A percentile compares a stretch with the other conserved stretches of the same genome.
Conservation (phyloP, 2,329 filamentous ascomycete species). For the Paraphaeosphaeria minitans region DNA sequence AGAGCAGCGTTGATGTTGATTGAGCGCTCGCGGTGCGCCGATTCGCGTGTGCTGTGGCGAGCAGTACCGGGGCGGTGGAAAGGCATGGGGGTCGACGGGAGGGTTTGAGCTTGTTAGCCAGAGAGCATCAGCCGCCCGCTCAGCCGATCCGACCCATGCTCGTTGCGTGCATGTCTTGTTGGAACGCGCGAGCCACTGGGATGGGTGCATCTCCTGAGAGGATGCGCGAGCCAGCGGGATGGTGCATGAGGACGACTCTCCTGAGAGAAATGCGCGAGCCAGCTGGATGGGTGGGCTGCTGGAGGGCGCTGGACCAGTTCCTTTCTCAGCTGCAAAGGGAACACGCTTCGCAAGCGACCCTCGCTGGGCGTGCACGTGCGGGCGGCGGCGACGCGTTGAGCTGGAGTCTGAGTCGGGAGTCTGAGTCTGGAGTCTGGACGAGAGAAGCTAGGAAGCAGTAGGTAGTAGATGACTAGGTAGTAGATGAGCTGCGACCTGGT, state of each 20-base stretch:
- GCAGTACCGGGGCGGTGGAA: slow-evolving; percentile 30
- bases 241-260: no score
- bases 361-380: neutral
- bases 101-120: slow-evolving; percentile 29
- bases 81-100: slow-evolving; percentile 26
- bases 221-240: slow-evolving; percentile 3
- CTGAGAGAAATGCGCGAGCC: neutral
- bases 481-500: no score
- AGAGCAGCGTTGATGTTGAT: neutral
- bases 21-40: neutral
- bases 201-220: slow-evolving; percentile 4
- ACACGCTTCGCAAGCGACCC: slow-evolving; percentile 9
- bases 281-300: neutral
- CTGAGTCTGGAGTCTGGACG: neutral
- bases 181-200: slow-evolving; percentile 3
- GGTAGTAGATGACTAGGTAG: no score
- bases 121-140: slow-evolving; percentile 23
- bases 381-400: neutral
- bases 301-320: neutral
- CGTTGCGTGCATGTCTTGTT: slow-evolving; percentile 11
- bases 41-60: slow-evolving; percentile 13
- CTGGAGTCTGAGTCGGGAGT: neutral
- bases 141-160: slow-evolving; percentile 19
- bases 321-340: neutral
- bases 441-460: no score